Conservation (phyloP, 2,329 filamentous ascomycete genomes). For the Arthrobotrys musiformis region DNA sequence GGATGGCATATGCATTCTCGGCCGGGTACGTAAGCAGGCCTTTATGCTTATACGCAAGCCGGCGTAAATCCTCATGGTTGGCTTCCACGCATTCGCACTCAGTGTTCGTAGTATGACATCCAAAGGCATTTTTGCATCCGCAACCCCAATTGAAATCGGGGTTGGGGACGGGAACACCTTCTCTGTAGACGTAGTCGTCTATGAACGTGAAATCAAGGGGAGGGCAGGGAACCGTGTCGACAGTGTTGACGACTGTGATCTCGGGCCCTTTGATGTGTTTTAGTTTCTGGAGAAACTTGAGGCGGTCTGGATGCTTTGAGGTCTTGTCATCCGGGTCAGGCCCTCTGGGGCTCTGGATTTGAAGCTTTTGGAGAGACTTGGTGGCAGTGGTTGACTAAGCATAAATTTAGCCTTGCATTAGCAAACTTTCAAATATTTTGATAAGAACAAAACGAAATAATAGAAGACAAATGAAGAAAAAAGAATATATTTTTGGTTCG, state of each 20-base stretch:
- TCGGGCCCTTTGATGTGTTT: constrained; percentile 62
- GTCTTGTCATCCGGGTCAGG: constrained; percentile 6
- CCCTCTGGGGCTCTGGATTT: not conserved
- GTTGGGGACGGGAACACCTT: constrained; percentile 71
- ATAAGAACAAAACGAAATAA: not conserved
- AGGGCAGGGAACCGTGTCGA: constrained; percentile 68
- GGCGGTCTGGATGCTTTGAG: constrained; percentile 53
- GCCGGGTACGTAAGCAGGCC: constrained; percentile 53
- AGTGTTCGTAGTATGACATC: constrained; percentile 64
- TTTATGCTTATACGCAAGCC: constrained; percentile 58
- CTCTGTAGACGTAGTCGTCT: constrained; percentile 69
- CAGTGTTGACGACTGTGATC: constrained; percentile 73
- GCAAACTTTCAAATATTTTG: not conserved
- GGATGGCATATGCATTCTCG: constrained; percentile 68
- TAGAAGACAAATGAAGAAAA: not conserved
- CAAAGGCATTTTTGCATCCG: constrained; percentile 66
- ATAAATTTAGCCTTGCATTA: not conserved
- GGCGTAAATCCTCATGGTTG: constrained; percentile 36
- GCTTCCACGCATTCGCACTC: constrained; percentile 75
- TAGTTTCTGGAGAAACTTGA: constrained; percentile 57
- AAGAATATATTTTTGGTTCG: no score
- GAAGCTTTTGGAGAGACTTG: constrained; percentile 16
- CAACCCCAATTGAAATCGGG: constrained; percentile 76
- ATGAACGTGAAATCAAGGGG: constrained; percentile 77
- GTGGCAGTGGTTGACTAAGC: not conserved